Base-by-base conservation (phyloP, 257 asterid genomes). In the Nicotiana otophora region DNA sequence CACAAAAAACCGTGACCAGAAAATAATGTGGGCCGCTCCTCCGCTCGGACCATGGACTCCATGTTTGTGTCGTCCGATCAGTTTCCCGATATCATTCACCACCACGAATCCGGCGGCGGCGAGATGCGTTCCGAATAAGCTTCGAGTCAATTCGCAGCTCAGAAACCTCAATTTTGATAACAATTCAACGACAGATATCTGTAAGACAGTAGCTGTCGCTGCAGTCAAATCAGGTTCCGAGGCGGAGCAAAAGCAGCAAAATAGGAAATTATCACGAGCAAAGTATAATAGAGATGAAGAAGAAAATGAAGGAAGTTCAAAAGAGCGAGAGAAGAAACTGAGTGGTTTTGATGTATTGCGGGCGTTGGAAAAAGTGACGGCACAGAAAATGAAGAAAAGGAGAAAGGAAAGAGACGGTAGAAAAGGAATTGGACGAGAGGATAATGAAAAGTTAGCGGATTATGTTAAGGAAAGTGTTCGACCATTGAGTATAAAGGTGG, bases 271-370 rank as follows among this genome's bases (percentile, higher is more conserved):
- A 72, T 51, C 80, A 10, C 63, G 31, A 75, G 19, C 14, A 46
- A 72, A 46, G n/a, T 1, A 33, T 15, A 33, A 1, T 7, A 0
- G 8, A 15, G 33, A 64, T 46, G 57, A 30, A 70, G 30, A 36
- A 69, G 57, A 69, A 69, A n/a, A n/a, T 28, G 20, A 23, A 23
- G 79, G 16, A n/a, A 4, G 42, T 19, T 36, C 30, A 19, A 67
- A 57, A 14, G 42, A n/a, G 4, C 31, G 54, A 48, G 67, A 39
- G 63, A 51, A 39, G 70, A 82, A 80, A 83, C 85, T 90, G 84
- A 88, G 90, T 12, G 96, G 94, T 19, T 87, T 93, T 61, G 94
- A 86, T 69, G 86, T 90, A 33, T 84, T 91, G 85, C 82, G 83
- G 83, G 97, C 96, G 55, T 81, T 91, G 31, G 83, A 84, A 31